Base-by-base conservation (phyloP, 768 basidiomycete species). In the Phanerochaete sordida region DNA sequence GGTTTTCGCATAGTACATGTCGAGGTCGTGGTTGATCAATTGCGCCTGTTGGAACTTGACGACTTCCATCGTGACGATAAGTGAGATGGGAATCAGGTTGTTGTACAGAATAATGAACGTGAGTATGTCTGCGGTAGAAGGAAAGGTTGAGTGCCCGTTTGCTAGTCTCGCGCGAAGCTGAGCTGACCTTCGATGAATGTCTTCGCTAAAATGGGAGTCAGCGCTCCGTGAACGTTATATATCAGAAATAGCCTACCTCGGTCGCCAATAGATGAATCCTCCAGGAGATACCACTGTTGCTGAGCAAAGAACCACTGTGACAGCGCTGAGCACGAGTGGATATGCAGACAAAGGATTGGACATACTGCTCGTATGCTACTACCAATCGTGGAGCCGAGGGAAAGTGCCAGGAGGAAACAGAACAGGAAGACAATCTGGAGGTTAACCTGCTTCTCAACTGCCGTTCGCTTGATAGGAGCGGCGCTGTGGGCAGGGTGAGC, bases 81-180 rank as follows among this genome's bases (percentile, higher is more conserved):
- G 87, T 58, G 96, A 98, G 68, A 99, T 99, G 3, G 96, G 96
- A 62, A 99, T 98, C 66, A 99, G 82, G 77, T 98, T 99, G 79
- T 98, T 98, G 81, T 98, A 98, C 43, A 98, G 81, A 73, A 99
- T 96, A 74, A 98, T 92, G 78, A 98, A 99, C 11, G 97, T 98
- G 39, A 99, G 81, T 59, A 98, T 93, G 72, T 99, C 96, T 93
- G 66, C 3, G 3, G 51, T 24, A 21, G 21, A 26, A 27, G 33
- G n/a, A 24, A 24, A 12, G 6, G 15, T 15, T 54, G n/a, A 54
- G 33, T 54, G 43, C 43, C 12, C n/a, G 33, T 39, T 21, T 6
- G 23, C 9, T 8, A 15, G 13, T 33, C 31, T 33, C 30, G 19
- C 33, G 8, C 3, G 2, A 31, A 30, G 16, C 2, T 12, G 58